Percentiles rank a stretch among this genome's conserved stretches.
Conservation (phyloP, 2,329 filamentous ascomycete species). For the Colletotrichum liaoningense region DNA sequence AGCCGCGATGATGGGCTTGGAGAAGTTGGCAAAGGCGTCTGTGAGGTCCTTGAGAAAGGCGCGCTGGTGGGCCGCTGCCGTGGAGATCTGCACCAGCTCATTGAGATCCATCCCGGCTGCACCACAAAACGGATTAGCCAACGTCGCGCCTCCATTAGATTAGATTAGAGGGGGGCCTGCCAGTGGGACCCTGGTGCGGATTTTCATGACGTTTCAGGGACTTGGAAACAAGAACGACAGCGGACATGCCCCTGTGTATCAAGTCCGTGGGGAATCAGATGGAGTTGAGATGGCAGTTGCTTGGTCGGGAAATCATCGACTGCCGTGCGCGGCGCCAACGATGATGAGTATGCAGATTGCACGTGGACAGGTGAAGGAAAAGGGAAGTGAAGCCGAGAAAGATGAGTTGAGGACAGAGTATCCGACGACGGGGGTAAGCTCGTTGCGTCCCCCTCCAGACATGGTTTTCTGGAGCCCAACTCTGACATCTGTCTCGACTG, state of each 20-base stretch:
- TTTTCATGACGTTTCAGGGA: conserved; percentile 21
- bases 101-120: conserved; percentile 39
- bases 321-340: conserved; percentile 4
- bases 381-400: not conserved
- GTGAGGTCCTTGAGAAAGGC: conserved; percentile 53
- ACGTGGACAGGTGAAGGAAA: conserved; percentile 6
- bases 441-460: not conserved
- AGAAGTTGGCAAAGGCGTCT: conserved; percentile 47
- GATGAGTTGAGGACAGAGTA: not conserved
- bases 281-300: conserved; percentile 26
- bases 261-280: conserved; percentile 31
- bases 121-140: conserved; percentile 27
- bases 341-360: not conserved
- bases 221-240: conserved; percentile 19
- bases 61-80: conserved; percentile 39
- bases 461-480: not conserved
- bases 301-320: not conserved
- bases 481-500: not conserved
- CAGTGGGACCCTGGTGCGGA: not conserved
- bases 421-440: not conserved
- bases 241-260: conserved; percentile 12
- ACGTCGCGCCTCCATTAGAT: conserved; percentile 6
- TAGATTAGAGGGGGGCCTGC: conserved; percentile 9
- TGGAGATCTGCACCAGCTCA: conserved; percentile 38
- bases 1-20: conserved; percentile 61